Percentiles rank a stretch among this genome's conserved stretches.
phyloP scores from a whole-genome alignment of 73 alveolate genomes.

The Tetrahymena elliotti region DNA sequence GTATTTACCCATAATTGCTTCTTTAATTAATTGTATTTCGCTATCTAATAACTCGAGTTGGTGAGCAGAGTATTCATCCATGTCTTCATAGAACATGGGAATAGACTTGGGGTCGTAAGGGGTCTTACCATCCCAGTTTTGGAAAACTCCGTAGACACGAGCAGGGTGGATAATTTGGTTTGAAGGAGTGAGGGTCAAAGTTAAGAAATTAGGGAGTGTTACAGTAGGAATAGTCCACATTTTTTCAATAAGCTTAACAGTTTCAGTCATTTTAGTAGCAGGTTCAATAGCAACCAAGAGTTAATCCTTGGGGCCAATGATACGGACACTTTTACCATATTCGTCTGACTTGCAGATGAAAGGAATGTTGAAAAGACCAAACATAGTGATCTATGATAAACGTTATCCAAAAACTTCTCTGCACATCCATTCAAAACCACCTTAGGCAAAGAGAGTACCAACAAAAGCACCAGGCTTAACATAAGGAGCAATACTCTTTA shows the following conservation, averaged over 20 bases:
- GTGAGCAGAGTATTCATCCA: constrained; percentile 64
- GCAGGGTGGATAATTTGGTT: constrained; percentile 78
- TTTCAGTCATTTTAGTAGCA: constrained; percentile 28
- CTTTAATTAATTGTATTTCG: constrained; percentile 59
- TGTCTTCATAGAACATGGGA: constrained; percentile 65
- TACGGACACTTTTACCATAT: constrained; percentile 63
- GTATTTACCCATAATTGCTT: constrained; percentile 39
- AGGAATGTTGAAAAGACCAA: constrained; percentile 62
- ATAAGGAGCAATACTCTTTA: constrained; percentile 52
- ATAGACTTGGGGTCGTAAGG: constrained; percentile 49
- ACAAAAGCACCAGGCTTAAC: constrained; percentile 49
- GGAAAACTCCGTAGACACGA: constrained; percentile 61
- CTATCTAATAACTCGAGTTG: constrained; percentile 59
- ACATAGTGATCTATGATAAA: constrained; percentile 42
- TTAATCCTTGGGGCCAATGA: constrained; percentile 68
- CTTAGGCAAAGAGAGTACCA: constrained; percentile 64
- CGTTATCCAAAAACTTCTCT: constrained; percentile 54
- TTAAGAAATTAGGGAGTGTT: constrained; percentile 54
- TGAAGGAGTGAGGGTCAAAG: constrained; percentile 67
- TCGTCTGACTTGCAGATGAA: constrained; percentile 63
- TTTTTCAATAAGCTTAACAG: constrained; percentile 32
- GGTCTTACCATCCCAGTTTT: constrained; percentile 74
- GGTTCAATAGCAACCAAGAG: constrained; percentile 40
- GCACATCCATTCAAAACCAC: constrained; percentile 70
- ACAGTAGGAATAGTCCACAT: constrained; percentile 62